A percentile compares a stretch with the other conserved stretches of the same genome.
Evolutionary conservation across 2,329 filamentous ascomycete genomes (phyloP).

Genomic region (Ceratocystis cacaofunesta): DNA sequence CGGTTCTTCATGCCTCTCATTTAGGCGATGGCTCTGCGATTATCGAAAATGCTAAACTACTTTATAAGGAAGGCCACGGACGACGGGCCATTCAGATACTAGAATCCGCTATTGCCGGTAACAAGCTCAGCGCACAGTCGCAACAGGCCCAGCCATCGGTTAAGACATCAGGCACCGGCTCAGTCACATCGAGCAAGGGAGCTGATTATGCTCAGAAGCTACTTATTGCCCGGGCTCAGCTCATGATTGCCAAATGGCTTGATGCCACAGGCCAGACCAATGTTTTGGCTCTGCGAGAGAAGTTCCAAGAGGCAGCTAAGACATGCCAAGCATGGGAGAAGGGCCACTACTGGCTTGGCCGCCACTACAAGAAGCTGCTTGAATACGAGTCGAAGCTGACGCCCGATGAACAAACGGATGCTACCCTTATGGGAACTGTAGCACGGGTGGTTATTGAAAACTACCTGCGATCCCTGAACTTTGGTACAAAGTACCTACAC

Average conservation of each 20-base stretch:
- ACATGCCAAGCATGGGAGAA: conserved; percentile 72
- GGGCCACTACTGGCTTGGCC: conserved; percentile 89
- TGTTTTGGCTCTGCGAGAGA: conserved; percentile 59
- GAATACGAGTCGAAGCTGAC: conserved; percentile 74
- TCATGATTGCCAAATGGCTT: conserved; percentile 91
- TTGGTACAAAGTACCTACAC: conserved; percentile 89
- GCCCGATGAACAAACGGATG: conserved; percentile 59
- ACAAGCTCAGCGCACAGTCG: not conserved
- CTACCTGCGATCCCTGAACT: conserved; percentile 72
- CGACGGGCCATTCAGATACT: conserved; percentile 89
- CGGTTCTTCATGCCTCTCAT: conserved; percentile 73
- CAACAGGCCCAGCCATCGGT: not conserved
- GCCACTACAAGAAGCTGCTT: conserved; percentile 91
- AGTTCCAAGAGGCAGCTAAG: conserved; percentile 71
- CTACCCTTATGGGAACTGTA: conserved; percentile 65
- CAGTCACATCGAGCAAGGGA: conserved; percentile 16
- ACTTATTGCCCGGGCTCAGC: conserved; percentile 61
- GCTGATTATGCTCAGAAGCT: conserved; percentile 38
- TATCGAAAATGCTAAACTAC: conserved; percentile 81
- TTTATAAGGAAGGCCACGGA: conserved; percentile 89
- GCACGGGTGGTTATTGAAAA: conserved; percentile 87
- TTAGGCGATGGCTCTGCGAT: conserved; percentile 76
- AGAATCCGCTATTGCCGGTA: conserved; percentile 64
- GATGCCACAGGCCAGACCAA: conserved; percentile 90
- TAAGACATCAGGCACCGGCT: not conserved